phyloP scores from a whole-genome alignment of 805 yeast genomes.

The Candida yuanshanica region DNA sequence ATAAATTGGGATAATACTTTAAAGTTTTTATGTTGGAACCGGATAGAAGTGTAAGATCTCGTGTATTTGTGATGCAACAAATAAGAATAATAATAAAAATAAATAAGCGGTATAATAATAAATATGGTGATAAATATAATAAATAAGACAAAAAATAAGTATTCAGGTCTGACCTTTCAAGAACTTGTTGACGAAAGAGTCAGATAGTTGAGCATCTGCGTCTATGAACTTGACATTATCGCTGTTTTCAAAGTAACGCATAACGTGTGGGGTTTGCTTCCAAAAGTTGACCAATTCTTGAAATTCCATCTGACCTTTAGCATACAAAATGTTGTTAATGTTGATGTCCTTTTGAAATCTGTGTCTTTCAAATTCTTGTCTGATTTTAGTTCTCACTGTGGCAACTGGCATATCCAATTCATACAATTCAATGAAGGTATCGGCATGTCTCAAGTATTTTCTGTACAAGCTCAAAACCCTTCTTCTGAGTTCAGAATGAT shows the following conservation, averaged over 20 bases:
- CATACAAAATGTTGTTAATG: slow-evolving; percentile 60
- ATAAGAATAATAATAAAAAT: slow-evolving; percentile 7
- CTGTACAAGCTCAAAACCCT: slow-evolving; percentile 71
- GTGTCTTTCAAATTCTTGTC: slow-evolving; percentile 87
- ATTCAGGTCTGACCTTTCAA: slow-evolving; percentile 41
- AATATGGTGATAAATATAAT: slow-evolving; percentile 2
- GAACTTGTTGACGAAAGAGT: slow-evolving; percentile 68
- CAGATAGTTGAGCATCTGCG: slow-evolving; percentile 38
- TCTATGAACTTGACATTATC: slow-evolving; percentile 39
- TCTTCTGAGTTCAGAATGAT: slow-evolving; percentile 52
- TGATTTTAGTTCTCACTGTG: slow-evolving; percentile 70
- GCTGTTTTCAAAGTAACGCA: slow-evolving; percentile 73
- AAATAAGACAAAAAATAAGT: slow-evolving; percentile 4
- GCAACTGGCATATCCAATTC: slow-evolving; percentile 76
- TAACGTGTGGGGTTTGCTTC: slow-evolving; percentile 83
- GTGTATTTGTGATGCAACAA: slow-evolving; percentile 2
- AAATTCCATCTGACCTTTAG: slow-evolving; percentile 87
- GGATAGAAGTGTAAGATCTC: slow-evolving; percentile 2
- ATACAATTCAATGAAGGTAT: slow-evolving; percentile 54
- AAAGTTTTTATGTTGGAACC: too few species aligned
- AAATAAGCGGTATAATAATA: too few species aligned
- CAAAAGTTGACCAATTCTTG: slow-evolving; percentile 85
- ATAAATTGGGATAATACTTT: neutral
- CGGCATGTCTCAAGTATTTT: slow-evolving; percentile 59
- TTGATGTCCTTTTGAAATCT: slow-evolving; percentile 65